Evolutionary conservation across 495 filamentous ascomycete species (phyloP).

Genomic region (Cercophora samala): DNA sequence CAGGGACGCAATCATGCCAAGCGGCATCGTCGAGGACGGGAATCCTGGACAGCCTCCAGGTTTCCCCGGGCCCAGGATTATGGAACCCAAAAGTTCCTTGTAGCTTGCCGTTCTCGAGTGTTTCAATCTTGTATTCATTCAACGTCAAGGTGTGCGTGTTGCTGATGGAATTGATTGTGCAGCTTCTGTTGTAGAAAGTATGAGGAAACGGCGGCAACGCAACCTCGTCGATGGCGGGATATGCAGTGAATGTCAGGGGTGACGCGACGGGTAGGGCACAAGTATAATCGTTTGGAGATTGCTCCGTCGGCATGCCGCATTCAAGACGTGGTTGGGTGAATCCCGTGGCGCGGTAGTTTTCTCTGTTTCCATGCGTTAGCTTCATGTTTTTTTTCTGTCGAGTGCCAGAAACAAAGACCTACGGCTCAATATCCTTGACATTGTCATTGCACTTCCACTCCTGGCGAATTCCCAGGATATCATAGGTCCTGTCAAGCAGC

Average conservation of each 20-base stretch:
- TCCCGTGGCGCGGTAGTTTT: neutral
- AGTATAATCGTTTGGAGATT: conserved; percentile 12
- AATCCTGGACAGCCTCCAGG: conserved; percentile 11
- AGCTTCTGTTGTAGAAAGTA: conserved; percentile 48
- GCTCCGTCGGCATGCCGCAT: neutral
- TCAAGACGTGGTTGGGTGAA: neutral
- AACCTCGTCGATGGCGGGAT: conserved; percentile 21
- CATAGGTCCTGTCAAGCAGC: conserved; percentile 18
- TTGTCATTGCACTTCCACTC: conserved; percentile 25
- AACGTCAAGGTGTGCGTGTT: conserved; percentile 24
- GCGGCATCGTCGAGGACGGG: conserved; percentile 17
- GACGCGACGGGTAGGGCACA: conserved; percentile 15
- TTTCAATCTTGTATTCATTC: conserved; percentile 21
- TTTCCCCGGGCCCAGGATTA: conserved; percentile 24
- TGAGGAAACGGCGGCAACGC: conserved; percentile 46
- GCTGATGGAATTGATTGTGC: conserved; percentile 37
- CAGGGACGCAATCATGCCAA: conserved; percentile 20
- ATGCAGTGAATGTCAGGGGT: conserved; percentile 21
- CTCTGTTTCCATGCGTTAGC: neutral
- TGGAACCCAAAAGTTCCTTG: conserved; percentile 19
- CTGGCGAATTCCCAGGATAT: conserved; percentile 24
- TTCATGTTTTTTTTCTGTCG: no score
- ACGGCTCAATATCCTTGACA: conserved; percentile 20
- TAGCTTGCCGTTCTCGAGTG: neutral
- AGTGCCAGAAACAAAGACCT: no score